Conservation (phyloP, 2,329 filamentous ascomycete genomes). For the Aspergillus transmontanensis region DNA sequence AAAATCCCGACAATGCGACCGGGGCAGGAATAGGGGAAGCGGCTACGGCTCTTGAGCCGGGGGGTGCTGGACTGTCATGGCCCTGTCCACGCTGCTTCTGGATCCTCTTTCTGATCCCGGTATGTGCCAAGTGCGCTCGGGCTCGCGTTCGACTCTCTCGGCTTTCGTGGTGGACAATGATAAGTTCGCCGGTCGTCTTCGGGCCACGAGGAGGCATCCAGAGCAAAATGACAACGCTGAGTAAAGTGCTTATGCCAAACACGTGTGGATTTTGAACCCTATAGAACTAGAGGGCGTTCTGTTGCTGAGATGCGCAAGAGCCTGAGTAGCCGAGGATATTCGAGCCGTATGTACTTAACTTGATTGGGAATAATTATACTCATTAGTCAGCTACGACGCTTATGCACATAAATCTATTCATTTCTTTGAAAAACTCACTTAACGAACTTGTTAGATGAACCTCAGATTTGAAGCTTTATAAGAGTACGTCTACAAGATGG, state of each 20-base stretch:
- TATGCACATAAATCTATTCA: too few species aligned
- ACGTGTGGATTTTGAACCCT: not conserved
- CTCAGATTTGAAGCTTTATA: not conserved
- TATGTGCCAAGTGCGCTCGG: not conserved
- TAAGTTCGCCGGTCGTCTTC: not conserved
- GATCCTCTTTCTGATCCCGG: not conserved
- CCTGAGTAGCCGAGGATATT: not conserved
- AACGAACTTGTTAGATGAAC: too few species aligned
- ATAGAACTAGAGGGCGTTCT: not conserved
- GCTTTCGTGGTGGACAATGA: slow-evolving; percentile 1
- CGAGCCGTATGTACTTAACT: not conserved
- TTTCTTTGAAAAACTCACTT: too few species aligned
- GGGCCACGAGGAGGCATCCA: slow-evolving; percentile 11
- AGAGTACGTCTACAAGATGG: not conserved
- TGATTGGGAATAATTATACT: not conserved
- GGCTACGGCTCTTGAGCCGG: not conserved
- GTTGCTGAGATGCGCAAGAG: not conserved
- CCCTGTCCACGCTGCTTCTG: not conserved
- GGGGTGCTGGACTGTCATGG: not conserved
- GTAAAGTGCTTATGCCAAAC: not conserved
- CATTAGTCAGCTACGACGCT: too few species aligned
- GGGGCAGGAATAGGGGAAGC: not conserved
- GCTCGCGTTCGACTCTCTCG: slow-evolving; percentile 1
- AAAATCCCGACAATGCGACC: not conserved
- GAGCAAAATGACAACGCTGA: not conserved